A percentile compares a stretch with the other conserved stretches of the same genome.
Conservation (phyloP, 164 flowering plant species). For the Brasenia schreberi region DNA sequence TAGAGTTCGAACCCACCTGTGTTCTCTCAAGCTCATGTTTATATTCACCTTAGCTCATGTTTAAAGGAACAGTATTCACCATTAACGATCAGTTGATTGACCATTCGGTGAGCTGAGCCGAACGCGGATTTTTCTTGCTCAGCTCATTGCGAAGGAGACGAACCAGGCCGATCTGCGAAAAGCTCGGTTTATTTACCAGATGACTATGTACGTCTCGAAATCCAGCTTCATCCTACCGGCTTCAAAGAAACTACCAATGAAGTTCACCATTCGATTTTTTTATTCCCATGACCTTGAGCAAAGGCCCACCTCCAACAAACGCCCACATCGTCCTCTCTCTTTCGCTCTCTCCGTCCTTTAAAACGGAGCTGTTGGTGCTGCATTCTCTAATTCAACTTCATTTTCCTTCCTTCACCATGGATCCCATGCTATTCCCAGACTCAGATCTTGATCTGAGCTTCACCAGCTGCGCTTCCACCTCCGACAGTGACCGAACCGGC, state of each 20-base stretch:
- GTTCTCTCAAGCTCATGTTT: too few relatives aligned
- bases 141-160: too few relatives aligned
- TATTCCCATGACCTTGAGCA: background rate
- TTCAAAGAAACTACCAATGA: background rate
- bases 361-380: background rate
- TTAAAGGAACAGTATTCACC: too few relatives aligned
- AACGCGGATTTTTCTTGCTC: too few relatives aligned
- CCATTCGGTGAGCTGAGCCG: too few relatives aligned
- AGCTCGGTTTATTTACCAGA: too few relatives aligned
- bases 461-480: constrained; percentile 20
- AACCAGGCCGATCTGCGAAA: too few relatives aligned
- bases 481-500: constrained; percentile 29
- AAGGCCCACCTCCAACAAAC: background rate
- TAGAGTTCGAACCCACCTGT: too few relatives aligned
- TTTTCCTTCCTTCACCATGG: background rate
- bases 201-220: too few relatives aligned
- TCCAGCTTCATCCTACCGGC: background rate
- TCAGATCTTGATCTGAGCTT: constrained; percentile 59
- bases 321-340: background rate
- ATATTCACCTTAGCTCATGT: too few relatives aligned
- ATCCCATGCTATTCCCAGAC: constrained; percentile 8
- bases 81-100: too few relatives aligned
- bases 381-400: background rate
- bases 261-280: background rate
- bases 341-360: background rate